Conservation (phyloP, 2,329 filamentous ascomycete genomes). For the Colletotrichum coccodes region DNA sequence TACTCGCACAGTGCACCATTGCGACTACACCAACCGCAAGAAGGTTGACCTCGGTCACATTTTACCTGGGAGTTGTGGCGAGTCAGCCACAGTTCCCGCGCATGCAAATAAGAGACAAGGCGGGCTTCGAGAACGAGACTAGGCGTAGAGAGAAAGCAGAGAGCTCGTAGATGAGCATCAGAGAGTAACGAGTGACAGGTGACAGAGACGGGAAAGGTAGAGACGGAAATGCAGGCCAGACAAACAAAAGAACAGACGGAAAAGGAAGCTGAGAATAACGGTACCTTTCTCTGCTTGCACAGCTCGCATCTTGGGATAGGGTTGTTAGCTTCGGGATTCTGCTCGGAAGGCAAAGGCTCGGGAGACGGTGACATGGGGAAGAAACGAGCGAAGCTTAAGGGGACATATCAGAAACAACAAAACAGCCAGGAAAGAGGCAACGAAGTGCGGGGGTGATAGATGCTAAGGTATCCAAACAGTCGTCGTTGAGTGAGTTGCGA, state of each 20-base stretch:
- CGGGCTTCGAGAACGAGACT: background rate
- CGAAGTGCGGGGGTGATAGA: background rate
- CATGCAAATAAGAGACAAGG: background rate
- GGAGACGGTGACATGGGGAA: conserved; percentile 33
- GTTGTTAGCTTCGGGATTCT: conserved; percentile 47
- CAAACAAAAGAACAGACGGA: background rate
- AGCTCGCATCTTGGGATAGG: conserved; percentile 71
- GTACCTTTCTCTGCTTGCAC: conserved; percentile 83
- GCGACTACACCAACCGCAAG: conserved; percentile 74
- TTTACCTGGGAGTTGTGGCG: conserved; percentile 62
- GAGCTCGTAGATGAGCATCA: background rate
- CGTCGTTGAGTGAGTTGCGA: conserved; percentile 11
- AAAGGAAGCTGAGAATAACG: conserved; percentile 29
- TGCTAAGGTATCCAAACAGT: conserved; percentile 2
- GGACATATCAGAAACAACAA: conserved; percentile 5
- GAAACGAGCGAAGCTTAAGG: conserved; percentile 4
- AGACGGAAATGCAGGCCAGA: background rate
- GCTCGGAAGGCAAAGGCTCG: conserved; percentile 30
- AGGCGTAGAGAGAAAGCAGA: background rate
- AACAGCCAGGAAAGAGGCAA: conserved; percentile 15
- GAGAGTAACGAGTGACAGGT: background rate
- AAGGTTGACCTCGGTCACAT: conserved; percentile 80
- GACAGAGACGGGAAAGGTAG: background rate
- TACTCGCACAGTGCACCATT: conserved; percentile 74
- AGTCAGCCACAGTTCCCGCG: conserved; percentile 20